Conservation (phyloP, 2,329 filamentous ascomycete species). For the Pseudocercospora cruenta region DNA sequence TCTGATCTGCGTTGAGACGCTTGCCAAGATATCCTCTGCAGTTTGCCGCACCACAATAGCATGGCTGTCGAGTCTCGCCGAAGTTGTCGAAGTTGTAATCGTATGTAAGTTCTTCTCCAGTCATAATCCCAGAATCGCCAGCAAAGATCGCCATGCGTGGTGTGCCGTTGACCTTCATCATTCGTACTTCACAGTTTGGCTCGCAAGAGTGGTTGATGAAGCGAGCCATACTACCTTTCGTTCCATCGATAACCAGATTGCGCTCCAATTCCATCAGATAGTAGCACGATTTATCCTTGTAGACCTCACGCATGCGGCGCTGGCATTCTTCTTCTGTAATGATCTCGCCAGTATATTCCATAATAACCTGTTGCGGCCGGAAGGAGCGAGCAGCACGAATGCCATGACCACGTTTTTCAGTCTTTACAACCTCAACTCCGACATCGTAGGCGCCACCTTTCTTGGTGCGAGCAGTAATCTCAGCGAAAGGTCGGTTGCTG, state of each 20-base stretch:
- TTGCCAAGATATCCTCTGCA: constrained; percentile 62
- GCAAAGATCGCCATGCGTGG: constrained; percentile 97
- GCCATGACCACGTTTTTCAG: constrained; percentile 82
- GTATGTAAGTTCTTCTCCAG: constrained; percentile 94
- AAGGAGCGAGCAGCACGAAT: constrained; percentile 90
- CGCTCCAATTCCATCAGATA: constrained; percentile 99
- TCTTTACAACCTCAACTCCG: constrained; percentile 94
- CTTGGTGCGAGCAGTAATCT: constrained; percentile 73
- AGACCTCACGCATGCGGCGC: constrained; percentile 86
- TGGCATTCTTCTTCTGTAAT: constrained; percentile 95
- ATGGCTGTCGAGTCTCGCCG: constrained; percentile 52
- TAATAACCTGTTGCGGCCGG: constrained; percentile 88
- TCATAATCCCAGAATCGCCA: constrained; percentile 85
- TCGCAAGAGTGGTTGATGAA: constrained; percentile 98
- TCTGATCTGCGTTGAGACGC: constrained; percentile 36
- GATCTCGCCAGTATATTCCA: constrained; percentile 97
- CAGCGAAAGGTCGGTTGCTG: constrained; percentile 84
- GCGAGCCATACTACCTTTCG: constrained; percentile 89
- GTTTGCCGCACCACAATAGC: constrained; percentile 62
- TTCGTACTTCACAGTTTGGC: constrained; percentile 78
- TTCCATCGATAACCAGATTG: constrained; percentile 98
- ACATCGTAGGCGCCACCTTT: constrained; percentile 82
- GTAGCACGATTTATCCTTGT: constrained; percentile 96
- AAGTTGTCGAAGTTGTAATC: constrained; percentile 73
- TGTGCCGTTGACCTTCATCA: constrained; percentile 94